A percentile compares a stretch with the other conserved stretches of the same genome.
These are phyloP conservation scores for Curvularia eragrostidis DNA, from an alignment of 2,329 filamentous ascomycete genomes.

Conservation along the genomic window DNA sequence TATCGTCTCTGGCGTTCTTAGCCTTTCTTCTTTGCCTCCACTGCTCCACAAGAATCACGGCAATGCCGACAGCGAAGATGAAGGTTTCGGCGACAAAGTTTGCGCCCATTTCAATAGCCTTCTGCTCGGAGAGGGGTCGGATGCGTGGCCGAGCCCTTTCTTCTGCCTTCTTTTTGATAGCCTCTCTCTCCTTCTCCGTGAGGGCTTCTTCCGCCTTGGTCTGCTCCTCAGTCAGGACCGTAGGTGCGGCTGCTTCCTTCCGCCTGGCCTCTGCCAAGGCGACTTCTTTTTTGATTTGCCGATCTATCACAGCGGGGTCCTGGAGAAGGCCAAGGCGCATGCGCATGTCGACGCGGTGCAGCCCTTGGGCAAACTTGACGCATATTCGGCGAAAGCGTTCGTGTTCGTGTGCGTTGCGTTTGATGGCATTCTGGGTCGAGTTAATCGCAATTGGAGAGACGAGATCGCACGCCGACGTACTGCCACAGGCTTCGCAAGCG, in stretches of 20 bases:
- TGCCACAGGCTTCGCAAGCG: constrained; percentile 71
- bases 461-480: constrained; percentile 51
- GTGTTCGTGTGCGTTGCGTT: constrained; percentile 72
- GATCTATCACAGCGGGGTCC: constrained; percentile 63
- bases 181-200: constrained; percentile 56
- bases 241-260: constrained; percentile 59
- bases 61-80: constrained; percentile 68
- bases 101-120: constrained; percentile 72
- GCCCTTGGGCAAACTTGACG: constrained; percentile 66
- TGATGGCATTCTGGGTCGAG: constrained; percentile 66
- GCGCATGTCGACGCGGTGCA: constrained; percentile 72
- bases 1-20: constrained; percentile 64
- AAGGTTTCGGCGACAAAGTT: constrained; percentile 74
- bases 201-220: constrained; percentile 63
- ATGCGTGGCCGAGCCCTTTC: constrained; percentile 60
- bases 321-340: constrained; percentile 70
- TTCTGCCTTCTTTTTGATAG: constrained; percentile 54
- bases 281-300: constrained; percentile 60
- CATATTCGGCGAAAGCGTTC: constrained; percentile 68
- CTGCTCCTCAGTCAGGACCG: constrained; percentile 68
- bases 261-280: constrained; percentile 63
- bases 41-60: constrained; percentile 68
- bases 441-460: constrained; percentile 9
- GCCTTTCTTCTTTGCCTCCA: constrained; percentile 68
- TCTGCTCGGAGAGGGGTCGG: constrained; percentile 68